Percentiles rank a stretch among this genome's conserved stretches.
phyloP scores from a whole-genome alignment of 2,329 filamentous ascomycete species.

The Didymella arachidicola region DNA sequence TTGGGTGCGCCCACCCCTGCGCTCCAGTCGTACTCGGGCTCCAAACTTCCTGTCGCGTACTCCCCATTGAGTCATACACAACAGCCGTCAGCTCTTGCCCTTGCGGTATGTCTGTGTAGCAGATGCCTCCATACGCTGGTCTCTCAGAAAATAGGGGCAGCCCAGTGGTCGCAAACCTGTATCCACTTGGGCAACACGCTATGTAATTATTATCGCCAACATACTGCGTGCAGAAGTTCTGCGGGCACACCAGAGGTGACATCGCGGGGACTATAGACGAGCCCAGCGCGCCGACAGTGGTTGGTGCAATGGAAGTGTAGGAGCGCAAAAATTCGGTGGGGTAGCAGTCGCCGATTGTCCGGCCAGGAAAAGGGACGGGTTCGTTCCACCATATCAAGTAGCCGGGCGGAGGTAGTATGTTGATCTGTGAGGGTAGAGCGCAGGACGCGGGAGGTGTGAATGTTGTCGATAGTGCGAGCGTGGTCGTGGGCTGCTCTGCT shows the following conservation, averaged over 20 bases:
- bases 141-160: background rate
- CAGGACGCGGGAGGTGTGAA: slow-evolving; percentile 38
- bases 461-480: slow-evolving; percentile 32
- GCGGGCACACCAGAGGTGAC: slow-evolving; percentile 36
- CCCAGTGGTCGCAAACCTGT: background rate
- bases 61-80: slow-evolving; percentile 9
- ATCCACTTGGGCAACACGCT: slow-evolving; percentile 36
- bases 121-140: slow-evolving; percentile 21
- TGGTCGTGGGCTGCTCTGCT: slow-evolving; percentile 19
- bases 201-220: slow-evolving; percentile 30
- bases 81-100: slow-evolving; percentile 9
- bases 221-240: slow-evolving; percentile 32
- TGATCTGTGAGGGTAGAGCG: slow-evolving; percentile 22
- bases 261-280: slow-evolving; percentile 36
- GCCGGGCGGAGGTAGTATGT: slow-evolving; percentile 32
- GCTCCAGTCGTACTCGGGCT: slow-evolving; percentile 12
- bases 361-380: slow-evolving; percentile 32
- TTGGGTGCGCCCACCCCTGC: slow-evolving; percentile 18
- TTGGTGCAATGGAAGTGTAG: slow-evolving; percentile 26
- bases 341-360: slow-evolving; percentile 34
- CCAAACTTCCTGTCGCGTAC: slow-evolving; percentile 4
- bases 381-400: slow-evolving; percentile 40
- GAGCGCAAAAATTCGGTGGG: slow-evolving; percentile 32
- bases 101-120: slow-evolving; percentile 13
- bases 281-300: background rate